A percentile compares a stretch with the other conserved stretches of the same genome.
These are phyloP conservation scores for Madurella mycetomatis DNA, from an alignment of 2,329 filamentous ascomycete genomes.

Conservation along the genomic window DNA sequence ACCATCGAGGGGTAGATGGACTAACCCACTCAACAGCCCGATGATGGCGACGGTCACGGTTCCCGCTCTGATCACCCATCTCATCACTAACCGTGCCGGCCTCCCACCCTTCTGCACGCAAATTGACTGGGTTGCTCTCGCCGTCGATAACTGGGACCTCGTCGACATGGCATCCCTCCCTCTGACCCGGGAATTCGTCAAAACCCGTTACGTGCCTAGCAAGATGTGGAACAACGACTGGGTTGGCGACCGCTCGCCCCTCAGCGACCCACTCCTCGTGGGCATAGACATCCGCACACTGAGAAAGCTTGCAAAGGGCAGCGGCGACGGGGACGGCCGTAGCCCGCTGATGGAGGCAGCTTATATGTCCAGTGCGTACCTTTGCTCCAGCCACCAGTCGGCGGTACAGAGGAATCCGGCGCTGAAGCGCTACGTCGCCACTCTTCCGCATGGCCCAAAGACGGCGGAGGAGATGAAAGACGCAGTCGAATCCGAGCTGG, in stretches of 20 bases:
- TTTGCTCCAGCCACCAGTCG: not conserved
- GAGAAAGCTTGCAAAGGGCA: not conserved
- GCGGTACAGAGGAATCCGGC: not conserved
- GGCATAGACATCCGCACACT: not conserved
- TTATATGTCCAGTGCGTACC: not conserved
- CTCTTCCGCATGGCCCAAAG: not conserved
- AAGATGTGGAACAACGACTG: not conserved
- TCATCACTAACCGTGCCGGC: constrained; percentile 11
- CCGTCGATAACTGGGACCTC: constrained; percentile 9
- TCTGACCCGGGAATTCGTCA: constrained; percentile 7
- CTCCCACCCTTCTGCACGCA: constrained; percentile 12
- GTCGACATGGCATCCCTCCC: constrained; percentile 5
- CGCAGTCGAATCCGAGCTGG: not conserved
- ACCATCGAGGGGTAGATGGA: too few relatives aligned
- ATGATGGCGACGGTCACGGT: constrained; percentile 9
- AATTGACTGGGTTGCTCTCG: constrained; percentile 13
- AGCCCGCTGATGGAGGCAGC: not conserved
- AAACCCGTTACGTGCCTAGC: constrained; percentile 2
- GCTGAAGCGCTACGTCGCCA: not conserved
- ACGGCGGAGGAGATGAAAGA: not conserved
- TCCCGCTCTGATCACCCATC: not conserved
- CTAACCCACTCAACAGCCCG: not conserved
- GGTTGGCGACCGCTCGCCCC: not conserved
- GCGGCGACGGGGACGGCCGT: not conserved
- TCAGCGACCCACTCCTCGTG: constrained; percentile 3